Evolutionary conservation across 176 grass and related monocot genomes (phyloP).

Genomic region (Luzula sylvatica): DNA sequence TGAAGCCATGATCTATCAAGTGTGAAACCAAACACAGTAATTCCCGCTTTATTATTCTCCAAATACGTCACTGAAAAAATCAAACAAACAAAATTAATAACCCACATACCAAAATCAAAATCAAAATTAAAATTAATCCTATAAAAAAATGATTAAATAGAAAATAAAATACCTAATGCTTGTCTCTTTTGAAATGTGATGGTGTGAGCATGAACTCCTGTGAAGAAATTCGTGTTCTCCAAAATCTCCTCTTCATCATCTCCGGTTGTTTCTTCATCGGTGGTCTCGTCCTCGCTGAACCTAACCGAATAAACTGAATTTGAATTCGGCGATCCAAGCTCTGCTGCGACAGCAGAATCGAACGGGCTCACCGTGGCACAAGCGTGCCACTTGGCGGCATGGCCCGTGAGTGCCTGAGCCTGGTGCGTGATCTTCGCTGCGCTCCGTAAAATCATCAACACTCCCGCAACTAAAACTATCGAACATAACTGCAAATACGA

Average conservation of each 20-base stretch:
- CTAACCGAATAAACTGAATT: conserved; percentile 18
- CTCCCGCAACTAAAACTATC: conserved; percentile 65
- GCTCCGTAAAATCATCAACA: conserved; percentile 77
- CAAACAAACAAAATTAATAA: neutral
- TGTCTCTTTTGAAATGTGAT: conserved; percentile 93
- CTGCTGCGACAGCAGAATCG: neutral
- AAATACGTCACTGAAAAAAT: conserved; percentile 65
- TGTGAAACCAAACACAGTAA: conserved; percentile 91
- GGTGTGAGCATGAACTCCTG: conserved; percentile 20
- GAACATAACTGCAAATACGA: conserved; percentile 51
- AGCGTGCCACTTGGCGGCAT: conserved; percentile 93
- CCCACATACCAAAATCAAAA: neutral
- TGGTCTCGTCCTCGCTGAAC: conserved; percentile 12
- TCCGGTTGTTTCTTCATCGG: conserved; percentile 35
- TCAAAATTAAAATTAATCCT: neutral
- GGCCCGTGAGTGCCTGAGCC: conserved; percentile 71
- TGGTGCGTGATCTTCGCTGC: conserved; percentile 92
- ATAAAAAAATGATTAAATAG: neutral
- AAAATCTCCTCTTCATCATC: conserved; percentile 61
- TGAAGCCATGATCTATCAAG: conserved; percentile 77
- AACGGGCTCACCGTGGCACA: conserved; percentile 74
- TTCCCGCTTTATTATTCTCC: conserved; percentile 92
- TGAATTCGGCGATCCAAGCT: neutral
- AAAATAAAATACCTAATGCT: conserved; percentile 90
- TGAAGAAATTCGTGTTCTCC: conserved; percentile 44